Conservation (phyloP, 768 basidiomycete genomes). For the Atractiella rhizophila region DNA sequence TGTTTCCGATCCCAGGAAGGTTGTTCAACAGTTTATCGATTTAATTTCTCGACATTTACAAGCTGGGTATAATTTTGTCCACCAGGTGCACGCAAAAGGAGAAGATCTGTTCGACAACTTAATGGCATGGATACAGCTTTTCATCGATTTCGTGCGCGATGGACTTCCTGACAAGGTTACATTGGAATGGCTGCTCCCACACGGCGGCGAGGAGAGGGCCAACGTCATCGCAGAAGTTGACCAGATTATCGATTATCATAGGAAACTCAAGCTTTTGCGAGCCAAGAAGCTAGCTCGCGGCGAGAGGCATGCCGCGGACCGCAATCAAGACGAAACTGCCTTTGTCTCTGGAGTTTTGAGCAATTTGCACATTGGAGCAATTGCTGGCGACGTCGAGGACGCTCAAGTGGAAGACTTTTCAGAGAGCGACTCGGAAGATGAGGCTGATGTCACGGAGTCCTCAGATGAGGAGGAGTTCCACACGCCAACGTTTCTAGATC, state of each 20-base stretch:
- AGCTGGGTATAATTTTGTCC: constrained; percentile 84
- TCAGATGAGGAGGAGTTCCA: too few species aligned
- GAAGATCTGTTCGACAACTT: constrained; percentile 75
- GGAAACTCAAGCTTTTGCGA: constrained; percentile 76
- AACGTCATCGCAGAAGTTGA: constrained; percentile 67
- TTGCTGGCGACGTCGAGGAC: too few species aligned
- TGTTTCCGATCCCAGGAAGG: constrained; percentile 45
- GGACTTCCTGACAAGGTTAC: constrained; percentile 50
- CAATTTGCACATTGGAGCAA: too few species aligned
- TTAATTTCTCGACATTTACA: constrained; percentile 85
- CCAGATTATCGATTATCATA: constrained; percentile 69
- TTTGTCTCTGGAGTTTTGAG: too few species aligned
- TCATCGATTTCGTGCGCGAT: constrained; percentile 68
- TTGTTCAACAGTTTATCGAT: constrained; percentile 79
- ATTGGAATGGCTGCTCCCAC: constrained; percentile 72
- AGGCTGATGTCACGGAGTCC: too few species aligned
- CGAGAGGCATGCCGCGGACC: too few species aligned
- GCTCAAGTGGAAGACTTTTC: too few species aligned
- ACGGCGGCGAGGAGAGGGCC: constrained; percentile 46
- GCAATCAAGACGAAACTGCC: too few species aligned
- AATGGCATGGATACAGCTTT: constrained; percentile 92
- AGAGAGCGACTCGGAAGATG: too few species aligned
- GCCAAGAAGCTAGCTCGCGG: too few species aligned
- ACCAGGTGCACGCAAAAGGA: constrained; percentile 94
- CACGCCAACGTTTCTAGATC: too few species aligned